Evolutionary conservation across 2,329 filamentous ascomycete genomes (phyloP).

Genomic region (Fusarium beomiforme): DNA sequence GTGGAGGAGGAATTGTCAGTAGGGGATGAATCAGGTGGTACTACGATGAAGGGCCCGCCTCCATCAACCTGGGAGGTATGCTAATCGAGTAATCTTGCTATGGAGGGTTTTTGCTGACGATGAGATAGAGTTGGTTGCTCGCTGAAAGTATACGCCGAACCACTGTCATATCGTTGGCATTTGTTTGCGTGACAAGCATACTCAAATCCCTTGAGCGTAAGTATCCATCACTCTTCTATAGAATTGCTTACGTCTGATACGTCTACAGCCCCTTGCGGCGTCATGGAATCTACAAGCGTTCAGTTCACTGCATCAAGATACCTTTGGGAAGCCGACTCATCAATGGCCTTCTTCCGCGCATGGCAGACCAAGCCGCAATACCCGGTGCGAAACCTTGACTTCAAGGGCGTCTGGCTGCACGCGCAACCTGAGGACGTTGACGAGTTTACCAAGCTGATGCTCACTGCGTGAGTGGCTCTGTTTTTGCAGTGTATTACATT

Average conservation of each 20-base stretch:
- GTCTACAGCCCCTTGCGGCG: slow-evolving; percentile 23
- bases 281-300: slow-evolving; percentile 22
- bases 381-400: slow-evolving; percentile 47
- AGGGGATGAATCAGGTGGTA: slow-evolving; percentile 31
- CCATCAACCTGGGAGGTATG: slow-evolving; percentile 56
- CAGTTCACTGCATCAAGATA: slow-evolving; percentile 53
- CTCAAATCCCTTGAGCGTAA: slow-evolving; percentile 48
- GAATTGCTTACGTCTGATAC: not conserved
- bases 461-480: slow-evolving; percentile 49
- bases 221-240: slow-evolving; percentile 8
- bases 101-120: not conserved
- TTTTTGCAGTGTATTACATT: not conserved
- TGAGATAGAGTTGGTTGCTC: slow-evolving; percentile 52
- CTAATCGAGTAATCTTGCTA: not conserved
- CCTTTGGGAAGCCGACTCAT: slow-evolving; percentile 55
- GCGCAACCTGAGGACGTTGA: slow-evolving; percentile 51
- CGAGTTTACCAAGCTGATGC: slow-evolving; percentile 52
- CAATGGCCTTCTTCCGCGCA: slow-evolving; percentile 54
- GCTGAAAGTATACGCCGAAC: slow-evolving; percentile 55
- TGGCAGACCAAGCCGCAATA: slow-evolving; percentile 57
- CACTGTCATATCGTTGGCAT: slow-evolving; percentile 46
- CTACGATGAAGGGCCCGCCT: slow-evolving; percentile 44
- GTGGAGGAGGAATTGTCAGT: slow-evolving; percentile 49
- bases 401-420: slow-evolving; percentile 51
- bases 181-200: slow-evolving; percentile 48